Evolutionary conservation across 306 rosid species (phyloP), one percentile per base, ranked within the genome.

Genomic region (Urtica urens): DNA sequence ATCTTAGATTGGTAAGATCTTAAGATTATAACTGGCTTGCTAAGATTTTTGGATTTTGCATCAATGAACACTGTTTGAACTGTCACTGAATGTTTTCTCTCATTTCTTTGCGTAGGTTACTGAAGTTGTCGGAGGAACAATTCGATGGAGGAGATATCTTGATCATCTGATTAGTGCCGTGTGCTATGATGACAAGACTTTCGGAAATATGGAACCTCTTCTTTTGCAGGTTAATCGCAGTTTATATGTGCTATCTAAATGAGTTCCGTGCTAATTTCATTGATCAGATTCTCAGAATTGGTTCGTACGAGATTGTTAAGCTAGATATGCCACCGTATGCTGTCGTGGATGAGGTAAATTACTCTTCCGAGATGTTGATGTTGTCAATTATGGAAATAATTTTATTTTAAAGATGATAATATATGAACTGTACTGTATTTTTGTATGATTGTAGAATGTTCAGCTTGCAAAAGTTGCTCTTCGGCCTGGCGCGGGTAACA

Each of bases 81-180:
- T 24, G 22, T 21, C 60, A 13, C 27, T 46, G 47, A 16, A 43
- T 38, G n/a, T 23, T 21, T 5, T 41, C 49, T 35, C 55, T 35
- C 29, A 33, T 53, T 28, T 24, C 49, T 51, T 26, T 34, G 43
- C 64, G 30, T 43, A 86, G 96, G 96, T 86, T 46, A 81, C 96
- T 3, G 88, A 86, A 24, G 65, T 86, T 46, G 96, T 86, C 26
- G 93, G 86, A 4, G 93, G 96, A 9, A 67, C 96, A 4, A 86
- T 76, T 59, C 96, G 96, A 50, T 86, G 96, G 96, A 86, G 81
- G 73, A 68, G 96, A 64, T 86, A 76, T 67, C 75, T 86, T 41
- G 96, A 86, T 72, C 80, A 81, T 76, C 55, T 86, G 55, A 81
- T 86, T 52, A 72, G 78, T 63, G 81, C 93, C 11, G 34, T 86